A percentile compares a stretch with the other conserved stretches of the same genome.
Evolutionary conservation across 192 early-diverging fungal species (phyloP).

Genomic region (Haplosporangium gracile): DNA sequence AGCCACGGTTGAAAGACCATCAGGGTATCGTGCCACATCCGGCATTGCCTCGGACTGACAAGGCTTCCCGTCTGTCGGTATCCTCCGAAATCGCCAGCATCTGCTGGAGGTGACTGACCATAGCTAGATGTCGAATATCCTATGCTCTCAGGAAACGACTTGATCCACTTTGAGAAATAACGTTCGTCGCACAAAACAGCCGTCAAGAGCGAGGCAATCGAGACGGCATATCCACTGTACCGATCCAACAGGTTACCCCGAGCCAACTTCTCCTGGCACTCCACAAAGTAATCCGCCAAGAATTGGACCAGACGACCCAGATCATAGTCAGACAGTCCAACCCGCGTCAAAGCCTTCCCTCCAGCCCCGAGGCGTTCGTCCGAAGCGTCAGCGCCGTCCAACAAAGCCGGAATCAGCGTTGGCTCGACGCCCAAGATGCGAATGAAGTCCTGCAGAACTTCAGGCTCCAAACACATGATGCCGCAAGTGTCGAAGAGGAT

Average conservation of each 20-base stretch:
- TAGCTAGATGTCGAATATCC: slow-evolving; percentile 1
- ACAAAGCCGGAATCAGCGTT: slow-evolving; percentile 28
- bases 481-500: slow-evolving; percentile 52
- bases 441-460: slow-evolving; percentile 46
- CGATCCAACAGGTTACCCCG: slow-evolving; percentile 44
- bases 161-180: slow-evolving; percentile 37
- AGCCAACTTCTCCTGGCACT: slow-evolving; percentile 28
- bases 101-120: background rate
- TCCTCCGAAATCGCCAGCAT: background rate
- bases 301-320: slow-evolving; percentile 33
- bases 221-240: slow-evolving; percentile 40
- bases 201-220: slow-evolving; percentile 45
- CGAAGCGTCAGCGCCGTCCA: slow-evolving; percentile 26
- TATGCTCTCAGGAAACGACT: background rate
- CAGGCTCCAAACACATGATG: slow-evolving; percentile 49
- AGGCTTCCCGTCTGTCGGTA: background rate
- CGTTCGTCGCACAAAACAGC: slow-evolving; percentile 44
- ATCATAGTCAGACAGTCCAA: slow-evolving; percentile 38
- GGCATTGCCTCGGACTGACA: slow-evolving; percentile 8
- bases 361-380: background rate
- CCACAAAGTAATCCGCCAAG: slow-evolving; percentile 31
- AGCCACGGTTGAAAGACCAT: slow-evolving; percentile 44
- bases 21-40: slow-evolving; percentile 44
- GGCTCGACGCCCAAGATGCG: slow-evolving; percentile 53
- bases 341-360: slow-evolving; percentile 16